Conservation (phyloP, 257 asterid genomes). For the Perilla frutescens region DNA sequence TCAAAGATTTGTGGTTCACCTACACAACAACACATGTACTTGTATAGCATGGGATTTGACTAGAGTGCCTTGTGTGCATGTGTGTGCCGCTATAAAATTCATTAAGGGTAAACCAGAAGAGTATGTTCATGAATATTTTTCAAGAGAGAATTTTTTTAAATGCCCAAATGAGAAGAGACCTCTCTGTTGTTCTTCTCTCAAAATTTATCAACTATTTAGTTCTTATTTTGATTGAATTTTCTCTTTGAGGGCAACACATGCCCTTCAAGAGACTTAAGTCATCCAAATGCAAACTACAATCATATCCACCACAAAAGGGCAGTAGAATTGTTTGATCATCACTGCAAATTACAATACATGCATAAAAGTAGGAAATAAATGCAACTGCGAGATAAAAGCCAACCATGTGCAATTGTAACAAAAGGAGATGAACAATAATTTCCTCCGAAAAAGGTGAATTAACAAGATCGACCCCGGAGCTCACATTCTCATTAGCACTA, state of each 20-base stretch:
- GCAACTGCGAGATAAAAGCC: background rate
- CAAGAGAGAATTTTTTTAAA: too few species aligned
- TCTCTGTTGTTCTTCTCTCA: background rate
- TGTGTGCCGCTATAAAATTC: too few species aligned
- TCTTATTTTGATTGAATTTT: background rate
- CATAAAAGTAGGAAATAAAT: background rate
- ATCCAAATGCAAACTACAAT: background rate
- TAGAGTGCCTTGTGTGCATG: too few species aligned
- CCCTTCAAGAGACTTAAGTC: slow-evolving; percentile 8
- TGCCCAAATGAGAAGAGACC: background rate
- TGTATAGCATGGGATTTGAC: too few species aligned
- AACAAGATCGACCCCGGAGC: slow-evolving; percentile 20
- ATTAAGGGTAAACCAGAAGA: too few species aligned
- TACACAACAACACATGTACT: too few species aligned
- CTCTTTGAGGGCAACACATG: background rate
- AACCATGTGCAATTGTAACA: background rate
- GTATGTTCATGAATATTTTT: too few species aligned
- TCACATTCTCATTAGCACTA: background rate
- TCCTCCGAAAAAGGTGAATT: slow-evolving; percentile 6
- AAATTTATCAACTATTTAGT: background rate
- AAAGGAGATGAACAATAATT: background rate
- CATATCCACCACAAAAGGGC: background rate
- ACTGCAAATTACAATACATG: background rate
- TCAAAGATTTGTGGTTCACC: too few species aligned
- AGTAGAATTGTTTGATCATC: background rate